phyloP scores from a whole-genome alignment of 345 rosid genomes.

The Litchi chinensis region DNA sequence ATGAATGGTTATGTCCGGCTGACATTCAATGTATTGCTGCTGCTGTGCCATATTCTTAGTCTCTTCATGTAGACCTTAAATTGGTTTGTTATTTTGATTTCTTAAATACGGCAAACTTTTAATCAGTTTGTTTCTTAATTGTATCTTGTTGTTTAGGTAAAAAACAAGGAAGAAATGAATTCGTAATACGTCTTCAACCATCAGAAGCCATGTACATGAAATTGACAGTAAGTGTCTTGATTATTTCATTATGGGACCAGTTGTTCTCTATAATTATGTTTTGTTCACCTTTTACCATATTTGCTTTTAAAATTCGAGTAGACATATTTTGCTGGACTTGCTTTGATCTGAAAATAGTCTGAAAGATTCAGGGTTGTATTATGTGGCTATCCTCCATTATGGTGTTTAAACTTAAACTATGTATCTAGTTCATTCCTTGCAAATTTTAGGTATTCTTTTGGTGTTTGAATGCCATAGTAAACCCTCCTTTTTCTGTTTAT shows the following conservation, averaged over 20 bases:
- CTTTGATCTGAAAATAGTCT: not conserved
- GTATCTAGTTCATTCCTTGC: not conserved
- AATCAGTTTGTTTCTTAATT: conserved; percentile 14
- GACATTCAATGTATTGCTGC: not conserved
- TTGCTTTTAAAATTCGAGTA: not conserved
- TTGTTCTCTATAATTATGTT: conserved; percentile 8
- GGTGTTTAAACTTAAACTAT: not conserved
- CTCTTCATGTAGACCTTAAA: not conserved
- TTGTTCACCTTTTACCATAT: not conserved
- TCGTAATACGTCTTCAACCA: conserved; percentile 96
- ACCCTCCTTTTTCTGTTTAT: not conserved
- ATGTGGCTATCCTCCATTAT: not conserved
- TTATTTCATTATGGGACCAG: not conserved
- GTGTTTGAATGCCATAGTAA: not conserved
- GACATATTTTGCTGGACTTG: not conserved
- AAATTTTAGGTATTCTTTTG: not conserved
- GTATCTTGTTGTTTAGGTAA: conserved; percentile 47
- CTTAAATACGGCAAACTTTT: not conserved
- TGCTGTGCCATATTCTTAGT: not conserved
- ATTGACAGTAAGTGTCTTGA: conserved; percentile 66
- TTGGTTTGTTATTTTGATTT: not conserved
- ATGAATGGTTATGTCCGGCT: not conserved
- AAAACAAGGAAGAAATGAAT: conserved; percentile 98
- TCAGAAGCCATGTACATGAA: conserved; percentile 98
- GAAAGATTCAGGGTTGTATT: not conserved